Evolutionary conservation across 2,329 filamentous ascomycete genomes (phyloP).

Genomic region (Beauveria sp.): DNA sequence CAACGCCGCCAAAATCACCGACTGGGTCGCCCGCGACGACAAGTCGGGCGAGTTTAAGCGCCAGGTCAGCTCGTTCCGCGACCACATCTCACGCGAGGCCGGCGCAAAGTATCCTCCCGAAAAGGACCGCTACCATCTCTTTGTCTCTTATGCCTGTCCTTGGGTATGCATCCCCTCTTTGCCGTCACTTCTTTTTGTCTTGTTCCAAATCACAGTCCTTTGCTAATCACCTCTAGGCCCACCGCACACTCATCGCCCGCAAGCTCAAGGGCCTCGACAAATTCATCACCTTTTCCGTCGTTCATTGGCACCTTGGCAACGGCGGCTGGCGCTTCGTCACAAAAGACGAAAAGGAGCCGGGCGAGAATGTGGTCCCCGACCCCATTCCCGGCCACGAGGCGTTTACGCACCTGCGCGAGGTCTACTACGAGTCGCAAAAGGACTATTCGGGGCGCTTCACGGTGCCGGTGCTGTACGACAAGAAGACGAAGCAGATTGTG

Average conservation of each 20-base stretch:
- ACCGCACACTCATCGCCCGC: conserved; percentile 77
- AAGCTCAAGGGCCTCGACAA: conserved; percentile 89
- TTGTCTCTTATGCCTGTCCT: conserved; percentile 87
- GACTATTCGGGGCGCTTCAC: conserved; percentile 76
- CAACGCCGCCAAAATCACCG: conserved; percentile 53
- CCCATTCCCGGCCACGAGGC: conserved; percentile 62
- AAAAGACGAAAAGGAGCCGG: conserved; percentile 47
- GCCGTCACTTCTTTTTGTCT: neutral
- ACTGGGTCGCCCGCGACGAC: conserved; percentile 74
- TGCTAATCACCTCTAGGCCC: conserved; percentile 42
- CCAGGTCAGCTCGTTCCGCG: conserved; percentile 73
- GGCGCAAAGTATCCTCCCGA: conserved; percentile 75
- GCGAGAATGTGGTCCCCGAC: conserved; percentile 57
- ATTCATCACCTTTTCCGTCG: conserved; percentile 68
- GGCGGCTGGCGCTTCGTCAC: conserved; percentile 77
- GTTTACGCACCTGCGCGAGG: conserved; percentile 62
- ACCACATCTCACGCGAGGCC: conserved; percentile 65
- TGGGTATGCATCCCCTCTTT: conserved; percentile 50
- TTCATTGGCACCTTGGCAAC: conserved; percentile 80
- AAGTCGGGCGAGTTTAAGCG: conserved; percentile 89
- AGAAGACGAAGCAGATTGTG: conserved; percentile 66
- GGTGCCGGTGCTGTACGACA: conserved; percentile 81
- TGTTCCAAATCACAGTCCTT: neutral
- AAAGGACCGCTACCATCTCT: conserved; percentile 87
- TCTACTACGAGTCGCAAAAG: conserved; percentile 70